Evolutionary conservation across 441 rosid species (phyloP).

Genomic region (Gossypium schwendimanii): DNA sequence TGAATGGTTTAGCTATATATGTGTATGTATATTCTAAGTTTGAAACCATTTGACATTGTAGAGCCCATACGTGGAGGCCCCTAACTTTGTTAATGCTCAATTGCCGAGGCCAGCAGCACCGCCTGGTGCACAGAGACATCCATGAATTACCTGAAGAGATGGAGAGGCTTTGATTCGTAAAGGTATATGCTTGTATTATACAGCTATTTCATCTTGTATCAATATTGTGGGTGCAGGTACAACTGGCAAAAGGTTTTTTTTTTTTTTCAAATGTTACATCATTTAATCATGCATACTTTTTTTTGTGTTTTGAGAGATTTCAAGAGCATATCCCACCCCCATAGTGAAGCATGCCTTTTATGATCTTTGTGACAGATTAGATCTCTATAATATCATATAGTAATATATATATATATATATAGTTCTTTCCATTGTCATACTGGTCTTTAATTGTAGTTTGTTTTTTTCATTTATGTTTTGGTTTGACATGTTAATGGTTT

Average conservation of each 20-base stretch:
- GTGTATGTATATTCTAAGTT: not conserved
- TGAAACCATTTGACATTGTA: conserved; percentile 28
- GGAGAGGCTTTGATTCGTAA: not conserved
- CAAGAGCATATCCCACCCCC: not conserved
- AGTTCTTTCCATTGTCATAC: not conserved
- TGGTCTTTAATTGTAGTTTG: not conserved
- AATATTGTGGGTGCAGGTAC: not conserved
- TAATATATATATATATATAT: not conserved
- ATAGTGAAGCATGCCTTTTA: not conserved
- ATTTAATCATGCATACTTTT: not conserved
- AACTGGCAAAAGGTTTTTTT: not conserved
- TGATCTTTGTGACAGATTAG: conserved; percentile 2
- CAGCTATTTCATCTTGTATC: conserved; percentile 1
- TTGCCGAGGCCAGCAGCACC: conserved; percentile 77
- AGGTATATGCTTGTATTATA: not conserved
- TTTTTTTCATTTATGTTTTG: not conserved
- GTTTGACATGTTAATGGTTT: not conserved
- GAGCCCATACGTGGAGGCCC: conserved; percentile 83
- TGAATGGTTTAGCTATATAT: conserved; percentile 1
- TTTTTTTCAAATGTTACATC: not conserved
- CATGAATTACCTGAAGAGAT: conserved; percentile 15
- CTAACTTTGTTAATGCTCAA: conserved; percentile 38
- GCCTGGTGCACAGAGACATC: conserved; percentile 61
- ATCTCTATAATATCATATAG: not conserved
- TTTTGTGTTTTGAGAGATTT: not conserved